These are phyloP conservation scores for Vanderwaltozyma yarrowii DNA, from an alignment of 805 yeast species.

Conservation along the genomic window DNA sequence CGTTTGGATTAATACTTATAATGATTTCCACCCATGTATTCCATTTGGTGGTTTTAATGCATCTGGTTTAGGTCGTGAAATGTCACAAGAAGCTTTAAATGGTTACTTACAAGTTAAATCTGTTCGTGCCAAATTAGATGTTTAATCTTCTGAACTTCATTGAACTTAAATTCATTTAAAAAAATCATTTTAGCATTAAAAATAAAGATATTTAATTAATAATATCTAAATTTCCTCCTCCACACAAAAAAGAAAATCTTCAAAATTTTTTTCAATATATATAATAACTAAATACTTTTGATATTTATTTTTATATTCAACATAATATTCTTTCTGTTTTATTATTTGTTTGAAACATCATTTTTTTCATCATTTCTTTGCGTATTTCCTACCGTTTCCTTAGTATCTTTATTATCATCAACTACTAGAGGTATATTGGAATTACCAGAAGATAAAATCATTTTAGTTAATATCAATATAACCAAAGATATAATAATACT, in stretches of 20 bases:
- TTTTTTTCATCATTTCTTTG: too few relatives aligned
- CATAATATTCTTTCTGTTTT: too few relatives aligned
- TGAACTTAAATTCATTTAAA: too few relatives aligned
- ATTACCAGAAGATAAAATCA: not conserved
- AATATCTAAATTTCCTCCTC: too few relatives aligned
- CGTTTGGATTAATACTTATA: conserved; percentile 76
- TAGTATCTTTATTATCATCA: not conserved
- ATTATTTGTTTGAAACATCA: too few relatives aligned
- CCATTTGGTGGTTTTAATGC: conserved; percentile 90
- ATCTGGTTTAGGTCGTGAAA: conserved; percentile 86
- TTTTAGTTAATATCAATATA: not conserved
- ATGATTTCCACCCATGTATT: conserved; percentile 73
- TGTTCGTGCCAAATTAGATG: conserved; percentile 31
- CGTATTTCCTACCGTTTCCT: not conserved
- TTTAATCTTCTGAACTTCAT: not conserved
- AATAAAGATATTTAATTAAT: too few relatives aligned
- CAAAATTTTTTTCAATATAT: too few relatives aligned
- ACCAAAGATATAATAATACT: too few relatives aligned
- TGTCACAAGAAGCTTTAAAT: conserved; percentile 78
- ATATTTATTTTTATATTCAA: not conserved
- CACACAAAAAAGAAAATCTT: too few relatives aligned
- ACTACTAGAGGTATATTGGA: not conserved
- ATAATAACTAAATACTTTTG: not conserved
- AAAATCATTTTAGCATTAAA: too few relatives aligned
- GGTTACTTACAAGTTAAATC: conserved; percentile 79